Evolutionary conservation across 2,329 filamentous ascomycete species (phyloP).

Genomic region (Ustulina deusta): DNA sequence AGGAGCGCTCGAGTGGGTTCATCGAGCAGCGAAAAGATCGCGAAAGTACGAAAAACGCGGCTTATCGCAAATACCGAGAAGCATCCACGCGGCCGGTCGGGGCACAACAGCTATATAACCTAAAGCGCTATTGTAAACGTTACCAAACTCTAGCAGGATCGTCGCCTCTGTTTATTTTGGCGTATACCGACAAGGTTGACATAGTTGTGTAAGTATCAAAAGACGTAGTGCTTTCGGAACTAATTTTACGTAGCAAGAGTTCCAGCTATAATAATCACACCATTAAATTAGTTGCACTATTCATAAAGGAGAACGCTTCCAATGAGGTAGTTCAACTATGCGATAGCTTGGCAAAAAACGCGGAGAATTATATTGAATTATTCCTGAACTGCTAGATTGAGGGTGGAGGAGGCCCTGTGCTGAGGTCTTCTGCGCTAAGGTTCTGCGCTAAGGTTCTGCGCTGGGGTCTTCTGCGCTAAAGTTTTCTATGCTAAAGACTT

Average conservation of each 20-base stretch:
- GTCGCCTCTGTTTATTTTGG: conserved; percentile 3
- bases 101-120: conserved; percentile 1
- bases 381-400: neutral
- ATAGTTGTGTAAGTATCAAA: conserved; percentile 3
- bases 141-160: neutral
- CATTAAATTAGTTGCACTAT: neutral
- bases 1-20: neutral
- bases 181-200: conserved; percentile 1
- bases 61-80: neutral
- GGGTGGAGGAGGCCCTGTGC: neutral
- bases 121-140: conserved; percentile 1
- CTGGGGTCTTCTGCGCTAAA: neutral
- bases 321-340: neutral
- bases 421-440: neutral
- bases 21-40: neutral
- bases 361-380: conserved; percentile 3
- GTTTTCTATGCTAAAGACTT: too few species aligned
- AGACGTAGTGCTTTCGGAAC: neutral
- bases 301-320: neutral
- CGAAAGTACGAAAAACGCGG: neutral
- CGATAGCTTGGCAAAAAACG: neutral
- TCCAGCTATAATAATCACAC: neutral
- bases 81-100: neutral
- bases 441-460: conserved; percentile 1
- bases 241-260: conserved; percentile 5